These are phyloP conservation scores for Halenospora varia DNA, from an alignment of 495 filamentous ascomycete genomes.

Conservation along the genomic window DNA sequence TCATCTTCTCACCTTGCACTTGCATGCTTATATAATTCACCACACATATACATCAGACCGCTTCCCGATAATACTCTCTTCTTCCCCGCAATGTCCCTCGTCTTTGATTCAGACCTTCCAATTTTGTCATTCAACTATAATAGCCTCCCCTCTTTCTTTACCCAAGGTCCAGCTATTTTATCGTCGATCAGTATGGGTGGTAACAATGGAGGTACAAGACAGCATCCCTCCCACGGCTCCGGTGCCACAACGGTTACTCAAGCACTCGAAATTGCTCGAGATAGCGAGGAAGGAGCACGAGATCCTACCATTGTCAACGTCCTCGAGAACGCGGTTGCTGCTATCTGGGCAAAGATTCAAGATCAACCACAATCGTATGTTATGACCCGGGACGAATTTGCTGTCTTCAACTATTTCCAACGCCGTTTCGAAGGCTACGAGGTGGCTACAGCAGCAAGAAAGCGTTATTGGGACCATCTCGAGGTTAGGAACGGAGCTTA, in stretches of 20 bases:
- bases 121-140: constrained; percentile 7
- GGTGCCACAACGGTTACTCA: constrained; percentile 31
- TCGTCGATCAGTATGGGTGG: constrained; percentile 11
- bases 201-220: constrained; percentile 13
- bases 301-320: constrained; percentile 45
- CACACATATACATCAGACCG: not conserved
- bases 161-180: constrained; percentile 6
- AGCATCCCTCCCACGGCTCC: not conserved
- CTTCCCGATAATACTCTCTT: constrained; percentile 4
- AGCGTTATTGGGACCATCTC: constrained; percentile 46
- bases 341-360: constrained; percentile 60
- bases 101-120: constrained; percentile 16
- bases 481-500: constrained; percentile 21
- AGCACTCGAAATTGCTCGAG: constrained; percentile 65
- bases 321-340: constrained; percentile 52
- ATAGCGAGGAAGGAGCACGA: constrained; percentile 53
- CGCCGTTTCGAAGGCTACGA: constrained; percentile 44
- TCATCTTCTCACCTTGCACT: not conserved
- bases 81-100: constrained; percentile 16
- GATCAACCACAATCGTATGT: constrained; percentile 58
- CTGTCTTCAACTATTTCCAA: constrained; percentile 75
- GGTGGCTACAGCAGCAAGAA: constrained; percentile 39
- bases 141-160: not conserved
- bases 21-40: not conserved
- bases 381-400: constrained; percentile 66